Base-by-base conservation (phyloP, 805 yeast species). In the Candida tammaniensis region DNA sequence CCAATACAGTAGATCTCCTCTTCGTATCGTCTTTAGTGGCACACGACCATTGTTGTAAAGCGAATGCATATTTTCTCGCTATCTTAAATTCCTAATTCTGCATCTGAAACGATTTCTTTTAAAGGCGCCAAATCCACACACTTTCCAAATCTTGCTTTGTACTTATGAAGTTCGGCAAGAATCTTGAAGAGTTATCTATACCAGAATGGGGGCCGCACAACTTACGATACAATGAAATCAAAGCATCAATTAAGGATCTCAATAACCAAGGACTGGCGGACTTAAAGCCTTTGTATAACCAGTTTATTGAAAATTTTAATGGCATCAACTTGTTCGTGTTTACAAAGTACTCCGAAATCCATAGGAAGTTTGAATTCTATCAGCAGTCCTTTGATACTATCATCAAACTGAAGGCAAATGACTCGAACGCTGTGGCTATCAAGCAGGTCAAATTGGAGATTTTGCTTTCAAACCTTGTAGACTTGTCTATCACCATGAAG, bases 131-230 rank as follows among this genome's bases (percentile, higher is more conserved):
- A n/a, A n/a, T n/a, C n/a, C n/a, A n/a, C n/a, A n/a, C n/a, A n/a
- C n/a, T n/a, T n/a, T n/a, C n/a, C n/a, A n/a, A n/a, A n/a, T n/a
- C n/a, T n/a, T n/a, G n/a, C n/a, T n/a, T n/a, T n/a, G n/a, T n/a
- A n/a, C n/a, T n/a, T 5, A 89, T 89, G 98, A 91, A 87, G 61
- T 89, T 88, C 57, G 96, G 96, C 33, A 69, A 76, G 26, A 88
- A 83, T 50, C 70, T 89, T 15, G 66, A 74, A 34, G 78, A 76
- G 44, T 71, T 86, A 47, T 83, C 95, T 9, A 83, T 87, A 16
- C 87, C 89, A 2, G 93, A 86, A 62, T 89, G 98, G 97, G 74
- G 75, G 48, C 74, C 76, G 42, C 82, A 86, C 59, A 87, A 89
- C 56, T 70, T 89, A 25, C 88, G 86, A 51, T 89, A 89, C 59